Percentiles rank a stretch among this genome's conserved stretches.
Evolutionary conservation across 768 basidiomycete genomes (phyloP).

Genomic region (Boletus speciosus): DNA sequence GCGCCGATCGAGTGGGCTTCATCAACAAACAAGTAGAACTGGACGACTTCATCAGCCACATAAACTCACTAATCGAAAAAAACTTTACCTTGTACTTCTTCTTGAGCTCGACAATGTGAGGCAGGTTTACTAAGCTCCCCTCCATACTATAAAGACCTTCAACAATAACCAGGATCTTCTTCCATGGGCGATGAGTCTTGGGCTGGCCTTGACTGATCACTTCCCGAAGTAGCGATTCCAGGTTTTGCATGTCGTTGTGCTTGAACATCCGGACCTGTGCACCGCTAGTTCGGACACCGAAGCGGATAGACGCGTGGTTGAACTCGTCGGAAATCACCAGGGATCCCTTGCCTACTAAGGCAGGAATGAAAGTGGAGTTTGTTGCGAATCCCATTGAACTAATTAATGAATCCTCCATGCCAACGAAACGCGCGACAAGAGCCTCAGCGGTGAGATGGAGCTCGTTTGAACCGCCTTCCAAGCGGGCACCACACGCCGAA

Average conservation of each 20-base stretch:
- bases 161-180: conserved; percentile 92
- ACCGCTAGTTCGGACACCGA: conserved; percentile 85
- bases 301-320: conserved; percentile 94
- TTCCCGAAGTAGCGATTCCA: conserved; percentile 82
- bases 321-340: conserved; percentile 96
- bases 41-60: neutral
- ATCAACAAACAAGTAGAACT: conserved; percentile 97
- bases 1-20: conserved; percentile 98
- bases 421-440: conserved; percentile 86
- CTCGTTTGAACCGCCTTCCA: conserved; percentile 85
- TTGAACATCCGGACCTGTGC: conserved; percentile 92
- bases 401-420: conserved; percentile 86
- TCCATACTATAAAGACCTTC: conserved; percentile 99
- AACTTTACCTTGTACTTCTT: conserved; percentile 82
- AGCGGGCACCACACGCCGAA: conserved; percentile 68
- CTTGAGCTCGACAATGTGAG: conserved; percentile 80
- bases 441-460: conserved; percentile 78
- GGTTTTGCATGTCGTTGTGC: conserved; percentile 87
- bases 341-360: conserved; percentile 85
- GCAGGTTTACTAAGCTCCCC: conserved; percentile 88
- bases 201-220: conserved; percentile 97
- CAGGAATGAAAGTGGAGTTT: conserved; percentile 91
- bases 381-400: conserved; percentile 97
- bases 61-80: conserved; percentile 12
- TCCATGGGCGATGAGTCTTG: conserved; percentile 98